These are phyloP conservation scores for Sclerotinia spermophila DNA, from an alignment of 2,329 filamentous ascomycete species.

Conservation along the genomic window DNA sequence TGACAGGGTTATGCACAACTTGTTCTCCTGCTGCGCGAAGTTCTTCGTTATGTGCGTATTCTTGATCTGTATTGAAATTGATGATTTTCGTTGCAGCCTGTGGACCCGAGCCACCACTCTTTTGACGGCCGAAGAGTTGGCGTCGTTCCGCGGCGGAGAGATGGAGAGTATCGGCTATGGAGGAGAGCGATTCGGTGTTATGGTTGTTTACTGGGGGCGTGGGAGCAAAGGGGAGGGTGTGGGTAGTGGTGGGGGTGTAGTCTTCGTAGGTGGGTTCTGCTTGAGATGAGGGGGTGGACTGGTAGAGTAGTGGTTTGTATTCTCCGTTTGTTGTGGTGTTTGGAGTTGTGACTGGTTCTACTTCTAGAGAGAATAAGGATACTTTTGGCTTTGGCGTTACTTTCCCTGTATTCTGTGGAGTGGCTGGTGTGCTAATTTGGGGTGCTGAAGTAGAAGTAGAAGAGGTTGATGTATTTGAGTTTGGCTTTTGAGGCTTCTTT, in stretches of 20 bases:
- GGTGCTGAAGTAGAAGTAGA: slow-evolving; percentile 29
- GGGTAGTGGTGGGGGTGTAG: slow-evolving; percentile 30
- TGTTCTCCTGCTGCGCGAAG: slow-evolving; percentile 67
- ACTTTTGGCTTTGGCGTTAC: slow-evolving; percentile 58
- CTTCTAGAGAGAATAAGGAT: slow-evolving; percentile 65
- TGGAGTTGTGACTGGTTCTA: slow-evolving; percentile 35
- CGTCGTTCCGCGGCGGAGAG: slow-evolving; percentile 72
- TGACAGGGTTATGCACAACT: slow-evolving; percentile 74
- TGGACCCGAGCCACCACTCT: slow-evolving; percentile 41
- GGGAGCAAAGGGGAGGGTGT: slow-evolving; percentile 29
- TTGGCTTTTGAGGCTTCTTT: slow-evolving; percentile 47
- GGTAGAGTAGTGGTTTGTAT: slow-evolving; percentile 53
- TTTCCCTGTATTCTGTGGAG: slow-evolving; percentile 17
- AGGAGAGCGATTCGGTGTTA: slow-evolving; percentile 55
- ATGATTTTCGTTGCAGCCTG: slow-evolving; percentile 60
- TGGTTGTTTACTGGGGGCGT: slow-evolving; percentile 30
- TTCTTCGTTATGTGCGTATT: slow-evolving; percentile 82
- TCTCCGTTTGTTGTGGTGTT: slow-evolving; percentile 26
- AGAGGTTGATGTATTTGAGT: slow-evolving; percentile 23
- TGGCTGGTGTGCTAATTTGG: slow-evolving; percentile 22
- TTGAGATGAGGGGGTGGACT: slow-evolving; percentile 26
- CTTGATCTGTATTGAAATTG: slow-evolving; percentile 83
- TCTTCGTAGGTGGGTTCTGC: slow-evolving; percentile 35
- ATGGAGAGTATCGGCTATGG: slow-evolving; percentile 73
- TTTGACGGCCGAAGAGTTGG: slow-evolving; percentile 76